Evolutionary conservation across 164 flowering plant genomes (phyloP), one percentile per base, ranked within the genome.

Genomic region (Piper longum): DNA sequence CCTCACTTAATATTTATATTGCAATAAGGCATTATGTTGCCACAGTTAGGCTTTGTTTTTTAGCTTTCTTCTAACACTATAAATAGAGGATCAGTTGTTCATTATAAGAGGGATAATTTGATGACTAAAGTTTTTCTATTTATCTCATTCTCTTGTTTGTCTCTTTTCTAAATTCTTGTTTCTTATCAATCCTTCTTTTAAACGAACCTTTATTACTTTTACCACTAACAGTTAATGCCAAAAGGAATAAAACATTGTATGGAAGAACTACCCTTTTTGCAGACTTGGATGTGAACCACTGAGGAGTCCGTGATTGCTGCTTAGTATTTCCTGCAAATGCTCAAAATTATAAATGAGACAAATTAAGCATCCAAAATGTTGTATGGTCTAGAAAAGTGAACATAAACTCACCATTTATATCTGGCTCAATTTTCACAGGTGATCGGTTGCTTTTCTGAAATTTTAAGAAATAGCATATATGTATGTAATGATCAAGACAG

Each of bases 241-340:
- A 48, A 48, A 48, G 56, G 43, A 54, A 39, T 5, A 19, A 39
- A 9, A 5, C 54, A 41, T 9, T 14, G 42, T 8, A 17, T 60
- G 26, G 4, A 58, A 44, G n/a, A 60, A 17, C 17, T 73, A 85
- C 98, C 89, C 87, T 93, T 70, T 86, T 89, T 52, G 78, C 59
- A 52, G 96, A 87, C 64, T 82, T 89, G 41, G 97, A 77, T 57
- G 83, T 67, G 78, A 90, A 93, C 99, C 99, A 90, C 62, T 66
- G 65, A 60, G 88, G 80, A 58, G 96, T 63, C 61, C 71, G 74
- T 40, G 85, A 61, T 54, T 79, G 82, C 43, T 62, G 61, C 42
- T 60, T 71, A 41, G 88, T 43, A 71, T 62, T 71, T 64, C 79
- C 96, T 89, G 83, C 70, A 72, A 5, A 16, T 52, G 7, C n/a